These are phyloP conservation scores for Penicillium cosmopolitanum DNA, from an alignment of 495 filamentous ascomycete genomes.

Conservation along the genomic window DNA sequence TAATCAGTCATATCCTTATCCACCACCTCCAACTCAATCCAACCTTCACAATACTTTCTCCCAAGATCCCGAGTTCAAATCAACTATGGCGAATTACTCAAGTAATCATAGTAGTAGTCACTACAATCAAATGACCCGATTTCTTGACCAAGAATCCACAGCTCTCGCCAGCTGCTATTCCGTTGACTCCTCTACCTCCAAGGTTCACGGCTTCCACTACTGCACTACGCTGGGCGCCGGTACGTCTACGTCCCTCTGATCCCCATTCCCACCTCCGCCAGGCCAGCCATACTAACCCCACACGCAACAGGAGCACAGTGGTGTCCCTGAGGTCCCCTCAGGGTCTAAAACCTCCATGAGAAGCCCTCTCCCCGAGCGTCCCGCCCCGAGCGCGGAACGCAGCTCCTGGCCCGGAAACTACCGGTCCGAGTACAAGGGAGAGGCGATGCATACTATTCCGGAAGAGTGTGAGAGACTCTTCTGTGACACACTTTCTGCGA, in stretches of 20 bases:
- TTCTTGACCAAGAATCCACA: slow-evolving; percentile 53
- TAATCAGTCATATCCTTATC: slow-evolving; percentile 8
- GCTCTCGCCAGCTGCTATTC: slow-evolving; percentile 87
- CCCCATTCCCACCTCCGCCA: neutral
- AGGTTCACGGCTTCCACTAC: slow-evolving; percentile 87
- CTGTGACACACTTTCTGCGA: slow-evolving; percentile 87
- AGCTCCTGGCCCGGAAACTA: slow-evolving; percentile 42
- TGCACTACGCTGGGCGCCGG: slow-evolving; percentile 84
- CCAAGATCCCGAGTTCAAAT: slow-evolving; percentile 9
- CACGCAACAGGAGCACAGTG: slow-evolving; percentile 75
- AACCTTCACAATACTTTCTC: slow-evolving; percentile 12
- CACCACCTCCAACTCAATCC: neutral
- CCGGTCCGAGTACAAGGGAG: slow-evolving; percentile 65
- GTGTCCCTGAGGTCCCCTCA: slow-evolving; percentile 95
- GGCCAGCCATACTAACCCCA: slow-evolving; percentile 10
- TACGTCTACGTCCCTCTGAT: slow-evolving; percentile 35
- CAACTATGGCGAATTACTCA: slow-evolving; percentile 59
- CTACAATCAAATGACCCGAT: slow-evolving; percentile 67
- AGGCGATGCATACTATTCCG: slow-evolving; percentile 93
- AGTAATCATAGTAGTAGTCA: slow-evolving; percentile 72
- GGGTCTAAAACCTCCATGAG: slow-evolving; percentile 72
- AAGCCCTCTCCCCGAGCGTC: slow-evolving; percentile 82
- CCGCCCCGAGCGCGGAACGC: slow-evolving; percentile 62
- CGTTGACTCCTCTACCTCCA: slow-evolving; percentile 53
- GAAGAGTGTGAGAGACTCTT: slow-evolving; percentile 99